These are phyloP conservation scores for Debaryomycetaceae sp. DNA, from an alignment of 1,139 yeast species.

Conservation along the genomic window DNA sequence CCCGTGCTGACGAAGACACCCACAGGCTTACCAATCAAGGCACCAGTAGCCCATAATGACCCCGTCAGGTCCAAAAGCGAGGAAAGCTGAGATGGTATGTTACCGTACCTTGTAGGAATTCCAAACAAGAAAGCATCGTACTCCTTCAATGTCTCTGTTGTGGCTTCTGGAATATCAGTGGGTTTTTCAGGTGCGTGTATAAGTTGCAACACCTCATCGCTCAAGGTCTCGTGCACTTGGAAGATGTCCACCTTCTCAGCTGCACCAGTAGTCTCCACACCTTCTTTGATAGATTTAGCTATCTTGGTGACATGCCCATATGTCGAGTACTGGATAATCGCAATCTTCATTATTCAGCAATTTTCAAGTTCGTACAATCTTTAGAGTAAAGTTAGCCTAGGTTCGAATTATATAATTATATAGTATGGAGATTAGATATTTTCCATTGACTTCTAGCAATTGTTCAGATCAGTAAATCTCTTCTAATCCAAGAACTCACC, in stretches of 20 bases:
- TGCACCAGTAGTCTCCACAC: conserved; percentile 38
- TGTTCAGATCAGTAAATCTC: too few relatives aligned
- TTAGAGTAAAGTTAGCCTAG: not conserved
- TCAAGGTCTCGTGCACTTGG: conserved; percentile 51
- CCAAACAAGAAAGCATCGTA: conserved; percentile 53
- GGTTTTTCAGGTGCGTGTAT: conserved; percentile 46
- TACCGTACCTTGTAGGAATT: conserved; percentile 51
- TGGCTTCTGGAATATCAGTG: conserved; percentile 37
- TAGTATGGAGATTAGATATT: too few relatives aligned
- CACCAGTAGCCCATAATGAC: conserved; percentile 50
- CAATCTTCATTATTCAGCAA: conserved; percentile 28
- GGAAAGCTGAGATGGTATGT: conserved; percentile 43
- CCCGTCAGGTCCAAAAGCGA: conserved; percentile 47
- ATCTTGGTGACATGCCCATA: conserved; percentile 58
- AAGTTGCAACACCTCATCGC: conserved; percentile 34
- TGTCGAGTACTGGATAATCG: conserved; percentile 57
- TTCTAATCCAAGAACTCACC: too few relatives aligned
- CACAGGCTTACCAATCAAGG: conserved; percentile 45
- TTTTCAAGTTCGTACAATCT: not conserved
- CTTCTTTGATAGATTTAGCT: conserved; percentile 43
- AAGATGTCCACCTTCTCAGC: conserved; percentile 33
- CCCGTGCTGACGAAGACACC: conserved; percentile 47
- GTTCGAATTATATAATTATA: not conserved
- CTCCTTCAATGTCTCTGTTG: conserved; percentile 30
- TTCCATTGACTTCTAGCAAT: too few relatives aligned